Base-by-base conservation (phyloP, 2,329 filamentous ascomycete species). In the Penicillium carneum region DNA sequence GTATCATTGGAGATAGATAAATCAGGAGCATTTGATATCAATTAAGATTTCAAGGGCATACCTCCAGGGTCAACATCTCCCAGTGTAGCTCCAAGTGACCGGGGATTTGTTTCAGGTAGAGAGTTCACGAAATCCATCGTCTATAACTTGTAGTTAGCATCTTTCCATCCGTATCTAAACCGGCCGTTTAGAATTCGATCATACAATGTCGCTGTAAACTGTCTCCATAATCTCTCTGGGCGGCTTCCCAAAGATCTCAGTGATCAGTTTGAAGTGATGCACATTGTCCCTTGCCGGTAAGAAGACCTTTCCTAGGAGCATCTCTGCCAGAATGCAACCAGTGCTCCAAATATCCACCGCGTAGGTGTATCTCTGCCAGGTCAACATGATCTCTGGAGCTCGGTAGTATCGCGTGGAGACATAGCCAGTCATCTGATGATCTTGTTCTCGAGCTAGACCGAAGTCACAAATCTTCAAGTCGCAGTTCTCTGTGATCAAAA, bases 381-480 rank as follows among this genome's bases (percentile, higher is more conserved):
- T 98, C 76, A 98, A 91, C 94, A 98, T 98, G 76, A 98, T 98
- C 80, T 98, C 95, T 12, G 95, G 95, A 9, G 95, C 95, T 74
- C 95, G 89, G 85, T 98, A 98, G 84, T 98, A 98, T 84, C 94
- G 86, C 63, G 94, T 98, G 42, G 95, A 97, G 60, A 98, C 94
- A 76, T 98, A 98, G 71, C 95, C 94, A 41, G 94, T 98, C 94
- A 98, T 98, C 81, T 98, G 95, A 38, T 94, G 94, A 76, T 98
- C 94, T 79, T 98, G 94, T 74, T 98, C 96, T 79, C 94, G 91
- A 55, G 94, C 94, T 62, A 98, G 85, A 68, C 94, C 94, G 73
- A 98, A 98, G 79, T 98, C 95, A 84, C 94, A 98, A 79, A 98
- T 98, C 84, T 98, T 98, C 72, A 98, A 83, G 81, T 98, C 94